Conservation (phyloP, 305 asterid species). For the Vinca major region DNA sequence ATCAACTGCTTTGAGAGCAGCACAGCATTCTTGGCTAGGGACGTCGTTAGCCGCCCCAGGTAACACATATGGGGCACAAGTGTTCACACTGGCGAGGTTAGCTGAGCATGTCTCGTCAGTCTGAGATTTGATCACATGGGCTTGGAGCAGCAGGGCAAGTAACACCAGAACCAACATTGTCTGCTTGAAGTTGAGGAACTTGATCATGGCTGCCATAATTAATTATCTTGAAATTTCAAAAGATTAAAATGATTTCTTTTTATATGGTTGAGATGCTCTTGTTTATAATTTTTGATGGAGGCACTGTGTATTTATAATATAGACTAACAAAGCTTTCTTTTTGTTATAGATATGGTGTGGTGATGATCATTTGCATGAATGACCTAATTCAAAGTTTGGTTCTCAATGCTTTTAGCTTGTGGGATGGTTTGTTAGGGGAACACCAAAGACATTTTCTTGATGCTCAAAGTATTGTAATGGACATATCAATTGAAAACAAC, state of each 20-base stretch:
- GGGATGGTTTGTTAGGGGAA: too few relatives aligned
- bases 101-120: conserved; percentile 29
- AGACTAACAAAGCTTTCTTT: neutral
- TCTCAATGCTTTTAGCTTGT: neutral
- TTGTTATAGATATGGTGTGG: neutral
- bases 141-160: conserved; percentile 22
- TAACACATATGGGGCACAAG: conserved; percentile 43
- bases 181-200: conserved; percentile 7
- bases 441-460: too few relatives aligned
- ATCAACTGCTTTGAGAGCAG: conserved; percentile 40
- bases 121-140: conserved; percentile 23
- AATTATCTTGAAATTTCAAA: too few relatives aligned
- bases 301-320: conserved; percentile 1
- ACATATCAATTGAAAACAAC: too few relatives aligned
- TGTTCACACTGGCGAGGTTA: conserved; percentile 34
- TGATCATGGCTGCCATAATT: conserved; percentile 25
- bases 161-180: conserved; percentile 20
- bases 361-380: conserved; percentile 32
- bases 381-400: conserved; percentile 31
- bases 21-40: conserved; percentile 56
- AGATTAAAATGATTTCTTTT: too few relatives aligned
- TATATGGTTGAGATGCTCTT: neutral
- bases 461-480: neutral
- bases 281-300: neutral
- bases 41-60: conserved; percentile 31